A percentile compares a stretch with the other conserved stretches of the same genome.
phyloP scores from a whole-genome alignment of 495 filamentous ascomycete genomes.

The Trichoderma virens region DNA sequence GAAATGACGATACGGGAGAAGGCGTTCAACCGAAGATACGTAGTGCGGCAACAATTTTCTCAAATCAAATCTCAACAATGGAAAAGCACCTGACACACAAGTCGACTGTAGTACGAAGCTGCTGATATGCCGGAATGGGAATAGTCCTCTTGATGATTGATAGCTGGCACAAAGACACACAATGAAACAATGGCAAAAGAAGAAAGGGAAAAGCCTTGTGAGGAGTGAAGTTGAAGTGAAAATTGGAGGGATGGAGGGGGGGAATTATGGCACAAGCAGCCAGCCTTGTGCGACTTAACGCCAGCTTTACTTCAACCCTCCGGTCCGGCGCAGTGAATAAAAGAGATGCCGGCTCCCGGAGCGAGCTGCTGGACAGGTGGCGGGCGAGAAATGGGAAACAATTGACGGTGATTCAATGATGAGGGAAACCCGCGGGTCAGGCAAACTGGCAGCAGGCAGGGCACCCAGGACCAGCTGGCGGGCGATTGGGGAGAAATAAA shows the following conservation, averaged over 20 bases:
- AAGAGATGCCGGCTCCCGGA: neutral
- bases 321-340: neutral
- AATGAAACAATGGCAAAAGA: neutral
- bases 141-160: neutral
- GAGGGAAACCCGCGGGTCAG: slow-evolving; percentile 26
- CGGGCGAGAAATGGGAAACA: neutral
- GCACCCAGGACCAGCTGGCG: neutral
- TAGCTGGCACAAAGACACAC: neutral
- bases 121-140: neutral
- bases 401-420: slow-evolving; percentile 12
- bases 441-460: slow-evolving; percentile 26
- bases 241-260: neutral
- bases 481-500: neutral
- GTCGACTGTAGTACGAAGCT: neutral
- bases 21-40: neutral
- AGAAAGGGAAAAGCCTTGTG: neutral
- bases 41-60: neutral
- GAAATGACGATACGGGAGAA: neutral
- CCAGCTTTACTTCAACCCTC: neutral
- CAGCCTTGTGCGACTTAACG: neutral
- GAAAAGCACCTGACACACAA: neutral
- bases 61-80: neutral
- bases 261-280: neutral
- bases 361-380: neutral
- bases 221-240: neutral